These are phyloP conservation scores for Baorangia bicolor DNA, from an alignment of 768 basidiomycete genomes.

Conservation along the genomic window DNA sequence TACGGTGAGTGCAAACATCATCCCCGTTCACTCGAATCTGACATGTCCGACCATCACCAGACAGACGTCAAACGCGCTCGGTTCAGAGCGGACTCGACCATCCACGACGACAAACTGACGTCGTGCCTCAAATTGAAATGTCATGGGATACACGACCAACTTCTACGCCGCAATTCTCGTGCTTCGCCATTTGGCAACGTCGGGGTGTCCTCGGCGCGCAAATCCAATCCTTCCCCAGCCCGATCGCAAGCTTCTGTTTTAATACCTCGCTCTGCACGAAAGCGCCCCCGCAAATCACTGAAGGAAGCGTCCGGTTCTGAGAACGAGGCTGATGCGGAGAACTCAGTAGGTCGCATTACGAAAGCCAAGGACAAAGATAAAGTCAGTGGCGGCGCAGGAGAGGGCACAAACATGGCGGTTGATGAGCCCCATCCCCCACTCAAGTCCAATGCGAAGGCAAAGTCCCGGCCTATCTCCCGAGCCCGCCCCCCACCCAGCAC, in stretches of 20 bases:
- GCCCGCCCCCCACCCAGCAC: conserved; percentile 5
- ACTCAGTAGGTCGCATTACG: not conserved
- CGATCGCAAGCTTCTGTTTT: conserved; percentile 19
- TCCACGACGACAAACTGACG: conserved; percentile 60
- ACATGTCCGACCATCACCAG: conserved; percentile 33
- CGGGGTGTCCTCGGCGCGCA: conserved; percentile 18
- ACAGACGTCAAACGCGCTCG: conserved; percentile 73
- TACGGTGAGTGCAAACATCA: conserved; percentile 40
- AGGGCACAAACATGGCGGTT: conserved; percentile 5
- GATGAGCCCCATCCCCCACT: conserved; percentile 7
- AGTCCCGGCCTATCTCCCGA: conserved; percentile 14
- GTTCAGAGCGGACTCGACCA: conserved; percentile 74
- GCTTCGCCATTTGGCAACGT: conserved; percentile 3
- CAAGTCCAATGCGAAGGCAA: conserved; percentile 14
- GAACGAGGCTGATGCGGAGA: conserved; percentile 15
- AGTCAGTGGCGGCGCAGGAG: not conserved
- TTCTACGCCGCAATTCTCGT: conserved; percentile 7
- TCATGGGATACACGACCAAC: conserved; percentile 36
- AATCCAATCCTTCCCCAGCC: conserved; percentile 23
- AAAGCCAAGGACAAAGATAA: conserved; percentile 14
- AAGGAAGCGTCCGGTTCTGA: conserved; percentile 21
- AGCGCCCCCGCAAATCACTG: conserved; percentile 25
- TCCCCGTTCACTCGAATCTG: not conserved
- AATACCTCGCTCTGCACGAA: conserved; percentile 15
- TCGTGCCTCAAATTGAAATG: conserved; percentile 61